Evolutionary conservation across 805 yeast species (phyloP), one percentile per base, ranked within the genome.

Genomic region (Lachancea fermentati): DNA sequence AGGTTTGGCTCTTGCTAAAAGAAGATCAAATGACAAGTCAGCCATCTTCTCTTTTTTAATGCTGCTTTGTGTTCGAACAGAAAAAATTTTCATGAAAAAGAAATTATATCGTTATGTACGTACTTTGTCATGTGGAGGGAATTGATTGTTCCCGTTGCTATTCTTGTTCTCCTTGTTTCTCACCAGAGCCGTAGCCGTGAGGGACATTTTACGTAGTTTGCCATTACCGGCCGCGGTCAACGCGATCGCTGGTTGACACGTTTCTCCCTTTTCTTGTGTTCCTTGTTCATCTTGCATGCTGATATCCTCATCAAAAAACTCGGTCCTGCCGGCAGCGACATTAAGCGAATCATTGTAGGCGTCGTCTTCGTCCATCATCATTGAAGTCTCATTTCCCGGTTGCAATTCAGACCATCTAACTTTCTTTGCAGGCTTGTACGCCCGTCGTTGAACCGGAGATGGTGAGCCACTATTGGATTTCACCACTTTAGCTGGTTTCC

Each of bases 341-440:
- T 7, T 7, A 22, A 11, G 26, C 7, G 26, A 22, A 11, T 22
- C 31, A 33, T 18, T 5, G 34, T 39, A 14, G 17, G 22, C 31
- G 15, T 40, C 22, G 16, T 40, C 43, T 17, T 40, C 43, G 30
- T 40, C 43, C 12, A 40, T 4, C 32, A 34, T 34, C 43, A 40
- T 40, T 16, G 43, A 34, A 5, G 32, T n/a, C 13, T 40, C 43
- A 30, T 35, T 40, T 9, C 36, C 43, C 15, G 35, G 32, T 4
- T 33, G 13, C 13, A 30, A 15, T 29, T 40, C 65, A 43, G 67
- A 68, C 73, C 76, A 72, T 45, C 76, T 63, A 1, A 73, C 78
- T 43, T 66, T 71, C 39, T 71, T 71, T 9, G 55, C 34, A 8
- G 50, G 49, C 43, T 60, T 65, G 17, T 5, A 15, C 5, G 22